Percentiles rank a stretch among this genome's conserved stretches.
Evolutionary conservation across 768 basidiomycete species (phyloP).

Genomic region (Podaxis sp.): DNA sequence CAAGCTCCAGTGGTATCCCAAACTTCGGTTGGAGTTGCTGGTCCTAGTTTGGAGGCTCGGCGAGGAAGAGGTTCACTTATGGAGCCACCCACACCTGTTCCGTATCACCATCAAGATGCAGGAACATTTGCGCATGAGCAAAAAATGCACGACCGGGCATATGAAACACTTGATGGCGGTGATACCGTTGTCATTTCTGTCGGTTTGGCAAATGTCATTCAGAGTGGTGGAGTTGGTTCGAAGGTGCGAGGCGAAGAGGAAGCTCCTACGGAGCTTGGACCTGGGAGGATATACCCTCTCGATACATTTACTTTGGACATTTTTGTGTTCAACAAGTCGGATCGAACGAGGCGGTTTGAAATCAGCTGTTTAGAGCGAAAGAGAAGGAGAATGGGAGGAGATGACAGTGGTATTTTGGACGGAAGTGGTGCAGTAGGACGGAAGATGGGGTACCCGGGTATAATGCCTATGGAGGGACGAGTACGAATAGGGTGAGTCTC

Average conservation of each 20-base stretch:
- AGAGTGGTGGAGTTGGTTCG: slow-evolving; percentile 20
- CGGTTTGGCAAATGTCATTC: slow-evolving; percentile 40
- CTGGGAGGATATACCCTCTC: slow-evolving; percentile 64
- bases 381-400: slow-evolving; percentile 41
- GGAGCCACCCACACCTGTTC: slow-evolving; percentile 56
- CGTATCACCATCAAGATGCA: slow-evolving; percentile 34
- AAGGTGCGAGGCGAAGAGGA: slow-evolving; percentile 19
- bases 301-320: slow-evolving; percentile 81
- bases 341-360: slow-evolving; percentile 77
- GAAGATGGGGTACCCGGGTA: slow-evolving; percentile 54
- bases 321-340: slow-evolving; percentile 82
- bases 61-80: slow-evolving; percentile 49
- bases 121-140: slow-evolving; percentile 43
- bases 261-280: slow-evolving; percentile 21
- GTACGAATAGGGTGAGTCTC: slow-evolving; percentile 73
- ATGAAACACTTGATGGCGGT: slow-evolving; percentile 33
- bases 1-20: slow-evolving; percentile 56
- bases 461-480: slow-evolving; percentile 75
- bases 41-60: slow-evolving; percentile 65
- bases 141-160: slow-evolving; percentile 25
- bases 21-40: slow-evolving; percentile 40
- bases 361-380: slow-evolving; percentile 63
- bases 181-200: slow-evolving; percentile 74
- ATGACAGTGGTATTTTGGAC: slow-evolving; percentile 27
- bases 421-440: slow-evolving; percentile 29